These are phyloP conservation scores for Hemisphaericaspora nanyangensis DNA, from an alignment of 805 yeast species.

Conservation along the genomic window DNA sequence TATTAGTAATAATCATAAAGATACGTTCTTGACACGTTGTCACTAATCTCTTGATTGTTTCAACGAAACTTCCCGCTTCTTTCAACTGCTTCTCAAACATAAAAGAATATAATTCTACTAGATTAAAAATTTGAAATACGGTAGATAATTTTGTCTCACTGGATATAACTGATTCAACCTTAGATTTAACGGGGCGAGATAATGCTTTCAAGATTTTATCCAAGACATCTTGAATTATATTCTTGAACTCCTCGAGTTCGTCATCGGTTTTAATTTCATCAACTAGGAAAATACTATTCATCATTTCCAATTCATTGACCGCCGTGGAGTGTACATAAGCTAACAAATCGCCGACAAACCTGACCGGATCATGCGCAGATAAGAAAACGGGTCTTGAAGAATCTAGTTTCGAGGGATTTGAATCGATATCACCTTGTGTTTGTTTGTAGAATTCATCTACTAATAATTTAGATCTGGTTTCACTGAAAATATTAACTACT, in stretches of 20 bases:
- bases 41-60: constrained; percentile 21
- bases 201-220: constrained; percentile 51
- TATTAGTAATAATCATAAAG: constrained; percentile 20
- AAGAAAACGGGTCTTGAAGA: constrained; percentile 50
- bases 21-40: constrained; percentile 25
- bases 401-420: constrained; percentile 1
- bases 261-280: constrained; percentile 14
- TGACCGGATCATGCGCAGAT: constrained; percentile 72
- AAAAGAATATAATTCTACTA: constrained; percentile 63
- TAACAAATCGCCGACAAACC: constrained; percentile 81
- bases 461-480: constrained; percentile 61
- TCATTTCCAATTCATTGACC: constrained; percentile 81
- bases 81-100: constrained; percentile 55
- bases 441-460: constrained; percentile 66
- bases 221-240: constrained; percentile 32
- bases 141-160: constrained; percentile 56
- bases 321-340: constrained; percentile 85
- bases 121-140: constrained; percentile 55
- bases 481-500: constrained; percentile 60
- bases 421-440: constrained; percentile 33
- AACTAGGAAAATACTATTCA: constrained; percentile 52
- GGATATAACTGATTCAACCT: constrained; percentile 65
- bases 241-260: constrained; percentile 26
- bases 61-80: constrained; percentile 16
- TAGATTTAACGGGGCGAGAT: constrained; percentile 56